Conservation (phyloP, 2,329 filamentous ascomycete species). For the Cladosporium velox region DNA sequence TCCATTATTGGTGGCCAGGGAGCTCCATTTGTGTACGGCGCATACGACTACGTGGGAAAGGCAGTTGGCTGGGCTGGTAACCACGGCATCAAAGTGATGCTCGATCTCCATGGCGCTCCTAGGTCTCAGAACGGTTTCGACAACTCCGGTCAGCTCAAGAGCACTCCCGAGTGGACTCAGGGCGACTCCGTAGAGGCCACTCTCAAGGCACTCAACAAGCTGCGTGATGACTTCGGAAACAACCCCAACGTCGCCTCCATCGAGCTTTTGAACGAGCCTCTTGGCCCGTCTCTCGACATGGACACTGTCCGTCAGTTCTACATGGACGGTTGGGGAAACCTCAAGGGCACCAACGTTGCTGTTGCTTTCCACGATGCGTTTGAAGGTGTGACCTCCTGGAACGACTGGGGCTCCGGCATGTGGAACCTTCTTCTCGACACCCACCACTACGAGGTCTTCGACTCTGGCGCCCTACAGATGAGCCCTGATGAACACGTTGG, state of each 20-base stretch:
- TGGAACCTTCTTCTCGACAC: constrained; percentile 56
- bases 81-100: constrained; percentile 59
- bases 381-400: constrained; percentile 57
- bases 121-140: constrained; percentile 69
- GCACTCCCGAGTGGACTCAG: constrained; percentile 46
- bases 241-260: constrained; percentile 50
- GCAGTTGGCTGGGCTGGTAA: constrained; percentile 59
- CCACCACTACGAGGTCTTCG: constrained; percentile 70
- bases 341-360: constrained; percentile 33
- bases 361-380: constrained; percentile 63
- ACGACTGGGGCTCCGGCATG: constrained; percentile 56
- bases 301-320: constrained; percentile 56
- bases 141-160: constrained; percentile 57
- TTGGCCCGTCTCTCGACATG: constrained; percentile 49
- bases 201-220: constrained; percentile 57
- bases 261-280: constrained; percentile 51
- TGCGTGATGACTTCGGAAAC: constrained; percentile 47
- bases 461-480: constrained; percentile 46
- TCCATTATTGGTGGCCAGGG: constrained; percentile 53
- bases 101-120: constrained; percentile 68
- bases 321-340: constrained; percentile 54
- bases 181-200: constrained; percentile 54
- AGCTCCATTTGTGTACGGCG: constrained; percentile 55
- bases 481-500: constrained; percentile 49
- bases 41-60: constrained; percentile 55